phyloP scores from a whole-genome alignment of 768 basidiomycete species.

The Tylopilus sp. region DNA sequence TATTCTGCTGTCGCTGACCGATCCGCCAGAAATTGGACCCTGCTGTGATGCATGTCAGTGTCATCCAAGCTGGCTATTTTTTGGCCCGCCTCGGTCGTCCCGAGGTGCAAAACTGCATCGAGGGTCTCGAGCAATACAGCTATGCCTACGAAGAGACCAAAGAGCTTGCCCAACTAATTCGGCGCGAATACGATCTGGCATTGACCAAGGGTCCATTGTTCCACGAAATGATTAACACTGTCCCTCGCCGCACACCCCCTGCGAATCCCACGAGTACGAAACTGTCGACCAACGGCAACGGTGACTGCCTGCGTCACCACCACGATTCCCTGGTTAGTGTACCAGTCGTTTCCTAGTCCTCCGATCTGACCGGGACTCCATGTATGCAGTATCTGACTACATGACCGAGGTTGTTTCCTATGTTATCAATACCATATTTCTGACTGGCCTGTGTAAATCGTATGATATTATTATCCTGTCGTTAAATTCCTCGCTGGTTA shows the following conservation, averaged over 20 bases:
- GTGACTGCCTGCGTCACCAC: constrained; percentile 16
- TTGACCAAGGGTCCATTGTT: constrained; percentile 35
- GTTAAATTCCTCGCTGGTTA: constrained; percentile 12
- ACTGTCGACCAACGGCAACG: constrained; percentile 15
- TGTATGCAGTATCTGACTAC: constrained; percentile 24
- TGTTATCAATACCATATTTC: constrained; percentile 29
- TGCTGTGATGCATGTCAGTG: constrained; percentile 85
- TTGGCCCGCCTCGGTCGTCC: constrained; percentile 80
- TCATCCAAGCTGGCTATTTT: constrained; percentile 78
- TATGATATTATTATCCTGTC: constrained; percentile 24
- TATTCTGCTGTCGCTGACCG: constrained; percentile 3
- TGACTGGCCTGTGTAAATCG: constrained; percentile 19
- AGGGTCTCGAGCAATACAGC: constrained; percentile 84
- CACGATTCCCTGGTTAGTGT: constrained; percentile 21
- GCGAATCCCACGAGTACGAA: constrained; percentile 11
- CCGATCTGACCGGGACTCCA: constrained; percentile 12
- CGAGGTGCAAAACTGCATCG: constrained; percentile 81
- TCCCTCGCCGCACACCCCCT: constrained; percentile 25
- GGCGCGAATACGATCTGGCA: constrained; percentile 44
- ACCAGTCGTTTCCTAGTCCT: not conserved
- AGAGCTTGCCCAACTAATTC: constrained; percentile 69
- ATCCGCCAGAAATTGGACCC: constrained; percentile 65
- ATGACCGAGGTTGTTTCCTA: constrained; percentile 10
- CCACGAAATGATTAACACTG: constrained; percentile 39
- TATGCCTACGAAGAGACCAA: constrained; percentile 84